phyloP scores from a whole-genome alignment of 805 yeast species.

The Cyberlindnera amylophila region DNA sequence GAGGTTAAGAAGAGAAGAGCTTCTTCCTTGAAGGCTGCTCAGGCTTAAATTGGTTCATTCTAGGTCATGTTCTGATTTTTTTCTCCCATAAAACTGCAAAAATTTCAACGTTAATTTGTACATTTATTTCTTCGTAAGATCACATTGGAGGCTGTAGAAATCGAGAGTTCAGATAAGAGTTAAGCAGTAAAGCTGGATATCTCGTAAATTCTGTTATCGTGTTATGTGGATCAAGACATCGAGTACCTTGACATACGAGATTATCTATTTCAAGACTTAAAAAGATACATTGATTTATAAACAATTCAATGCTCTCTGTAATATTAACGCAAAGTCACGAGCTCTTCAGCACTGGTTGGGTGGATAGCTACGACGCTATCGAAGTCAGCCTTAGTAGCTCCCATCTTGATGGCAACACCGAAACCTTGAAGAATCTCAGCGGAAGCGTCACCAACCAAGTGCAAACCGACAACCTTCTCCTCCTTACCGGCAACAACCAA shows the following conservation, averaged over 20 bases:
- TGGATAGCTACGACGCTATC: slow-evolving; percentile 97
- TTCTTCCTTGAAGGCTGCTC: slow-evolving; percentile 89
- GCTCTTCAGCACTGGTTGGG: slow-evolving; percentile 97
- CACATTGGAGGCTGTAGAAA: no score
- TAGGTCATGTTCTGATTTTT: slow-evolving; percentile 7
- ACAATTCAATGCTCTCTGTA: neutral
- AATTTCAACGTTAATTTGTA: slow-evolving; percentile 15
- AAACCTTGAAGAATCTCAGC: slow-evolving; percentile 97
- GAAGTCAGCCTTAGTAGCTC: slow-evolving; percentile 95
- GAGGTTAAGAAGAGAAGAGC: slow-evolving; percentile 99
- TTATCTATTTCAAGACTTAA: no score
- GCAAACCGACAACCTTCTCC: slow-evolving; percentile 94
- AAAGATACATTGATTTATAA: neutral
- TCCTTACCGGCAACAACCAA: slow-evolving; percentile 71
- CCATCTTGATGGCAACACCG: slow-evolving; percentile 98
- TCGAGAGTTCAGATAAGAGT: no score
- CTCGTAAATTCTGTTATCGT: no score
- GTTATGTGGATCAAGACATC: no score
- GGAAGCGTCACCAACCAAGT: slow-evolving; percentile 84
- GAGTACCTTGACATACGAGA: no score
- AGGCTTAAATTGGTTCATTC: slow-evolving; percentile 8
- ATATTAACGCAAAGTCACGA: slow-evolving; percentile 59
- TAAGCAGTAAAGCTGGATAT: no score
- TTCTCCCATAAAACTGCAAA: slow-evolving; percentile 4
- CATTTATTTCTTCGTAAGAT: slow-evolving; percentile 1